A percentile compares a stretch with the other conserved stretches of the same genome.
Conservation (phyloP, 768 basidiomycete genomes). For the Crucibulum laeve region DNA sequence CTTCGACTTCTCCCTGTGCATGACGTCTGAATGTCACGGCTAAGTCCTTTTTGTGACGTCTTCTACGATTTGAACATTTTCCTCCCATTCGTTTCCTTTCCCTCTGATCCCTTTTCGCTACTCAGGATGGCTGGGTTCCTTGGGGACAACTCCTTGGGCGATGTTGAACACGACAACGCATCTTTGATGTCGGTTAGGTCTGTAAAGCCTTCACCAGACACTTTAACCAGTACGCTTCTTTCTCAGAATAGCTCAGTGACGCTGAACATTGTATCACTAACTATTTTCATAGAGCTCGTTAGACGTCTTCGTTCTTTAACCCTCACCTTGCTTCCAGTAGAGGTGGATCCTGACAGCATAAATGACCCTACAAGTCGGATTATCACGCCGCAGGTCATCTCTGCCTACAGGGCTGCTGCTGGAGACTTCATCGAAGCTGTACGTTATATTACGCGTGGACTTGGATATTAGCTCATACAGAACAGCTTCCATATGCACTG, state of each 20-base stretch:
- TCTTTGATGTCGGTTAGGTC: slow-evolving; percentile 42
- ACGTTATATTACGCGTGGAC: slow-evolving; percentile 16
- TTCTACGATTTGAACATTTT: slow-evolving; percentile 1
- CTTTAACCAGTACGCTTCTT: slow-evolving; percentile 61
- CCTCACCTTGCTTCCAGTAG: slow-evolving; percentile 70
- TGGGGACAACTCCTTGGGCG: slow-evolving; percentile 13
- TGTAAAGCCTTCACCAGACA: slow-evolving; percentile 61
- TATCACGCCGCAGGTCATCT: slow-evolving; percentile 77
- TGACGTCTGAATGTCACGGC: slow-evolving; percentile 19
- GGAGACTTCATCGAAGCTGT: slow-evolving; percentile 89
- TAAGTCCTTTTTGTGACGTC: background rate
- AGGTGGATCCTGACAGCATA: slow-evolving; percentile 65
- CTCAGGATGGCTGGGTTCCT: slow-evolving; percentile 28
- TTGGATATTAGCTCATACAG: slow-evolving; percentile 1
- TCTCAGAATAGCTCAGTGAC: background rate
- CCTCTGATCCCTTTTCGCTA: background rate
- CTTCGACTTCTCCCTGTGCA: slow-evolving; percentile 5
- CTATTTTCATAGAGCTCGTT: slow-evolving; percentile 57
- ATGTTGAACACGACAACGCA: slow-evolving; percentile 42
- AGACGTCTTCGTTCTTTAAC: slow-evolving; percentile 77
- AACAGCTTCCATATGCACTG: slow-evolving; percentile 77
- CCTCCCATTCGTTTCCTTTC: slow-evolving; percentile 2
- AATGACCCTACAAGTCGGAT: slow-evolving; percentile 77
- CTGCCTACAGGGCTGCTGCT: slow-evolving; percentile 72
- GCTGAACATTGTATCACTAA: background rate